phyloP scores from a whole-genome alignment of 768 basidiomycete species.

The Termitomyces sp. region DNA sequence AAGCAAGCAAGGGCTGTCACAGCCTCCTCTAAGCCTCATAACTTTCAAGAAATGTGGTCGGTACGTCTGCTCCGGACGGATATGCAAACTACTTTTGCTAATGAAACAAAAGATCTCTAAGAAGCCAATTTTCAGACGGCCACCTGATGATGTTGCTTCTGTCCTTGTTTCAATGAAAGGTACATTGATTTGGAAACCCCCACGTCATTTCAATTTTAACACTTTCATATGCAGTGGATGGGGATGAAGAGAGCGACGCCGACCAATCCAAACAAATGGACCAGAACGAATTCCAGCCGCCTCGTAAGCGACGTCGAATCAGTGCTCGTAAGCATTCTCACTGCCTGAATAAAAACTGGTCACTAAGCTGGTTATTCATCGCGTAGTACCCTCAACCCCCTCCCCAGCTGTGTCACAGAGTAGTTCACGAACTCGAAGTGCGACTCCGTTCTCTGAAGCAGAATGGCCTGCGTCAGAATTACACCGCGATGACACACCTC shows the following conservation, averaged over 20 bases:
- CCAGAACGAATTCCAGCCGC: neutral
- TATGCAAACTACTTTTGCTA: neutral
- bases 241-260: neutral
- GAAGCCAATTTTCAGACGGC: slow-evolving; percentile 6
- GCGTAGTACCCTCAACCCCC: slow-evolving; percentile 6
- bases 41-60: slow-evolving; percentile 7
- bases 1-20: neutral
- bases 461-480: slow-evolving; percentile 18
- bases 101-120: slow-evolving; percentile 7
- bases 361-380: neutral
- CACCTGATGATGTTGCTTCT: slow-evolving; percentile 12
- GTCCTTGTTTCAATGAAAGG: slow-evolving; percentile 19
- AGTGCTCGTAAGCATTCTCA: slow-evolving; percentile 9
- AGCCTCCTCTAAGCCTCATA: neutral
- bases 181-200: neutral
- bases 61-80: neutral
- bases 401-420: neutral
- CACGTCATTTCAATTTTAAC: neutral
- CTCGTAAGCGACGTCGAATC: slow-evolving; percentile 15
- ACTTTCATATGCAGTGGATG: slow-evolving; percentile 6
- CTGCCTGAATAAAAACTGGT: neutral
- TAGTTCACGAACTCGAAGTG: slow-evolving; percentile 15
- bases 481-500: neutral
- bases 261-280: neutral
- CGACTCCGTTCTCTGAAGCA: slow-evolving; percentile 16